Percentiles rank a stretch among this genome's conserved stretches.
These are phyloP conservation scores for Mycosarcoma maydis DNA, from an alignment of 1,284 basidiomycete species.

Conservation along the genomic window DNA sequence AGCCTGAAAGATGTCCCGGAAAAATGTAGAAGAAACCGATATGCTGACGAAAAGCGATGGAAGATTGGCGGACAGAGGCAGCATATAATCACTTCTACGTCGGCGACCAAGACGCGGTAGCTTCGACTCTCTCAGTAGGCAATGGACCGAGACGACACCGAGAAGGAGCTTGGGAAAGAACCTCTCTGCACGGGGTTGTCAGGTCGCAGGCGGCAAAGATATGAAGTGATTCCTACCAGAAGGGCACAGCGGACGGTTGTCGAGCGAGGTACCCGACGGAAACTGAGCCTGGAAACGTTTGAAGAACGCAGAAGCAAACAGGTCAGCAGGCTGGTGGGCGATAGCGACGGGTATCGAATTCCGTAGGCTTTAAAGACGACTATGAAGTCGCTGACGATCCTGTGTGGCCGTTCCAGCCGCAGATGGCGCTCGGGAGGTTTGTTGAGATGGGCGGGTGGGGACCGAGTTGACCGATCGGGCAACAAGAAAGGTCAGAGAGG, in stretches of 20 bases:
- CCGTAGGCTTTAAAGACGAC: background rate
- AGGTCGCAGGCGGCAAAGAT: conserved; percentile 19
- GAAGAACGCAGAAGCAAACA: conserved; percentile 1
- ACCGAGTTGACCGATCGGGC: conserved; percentile 34
- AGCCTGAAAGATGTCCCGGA: background rate
- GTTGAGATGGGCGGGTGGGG: conserved; percentile 19
- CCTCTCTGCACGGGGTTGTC: background rate
- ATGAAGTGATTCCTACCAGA: conserved; percentile 16
- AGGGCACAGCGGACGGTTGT: conserved; percentile 4
- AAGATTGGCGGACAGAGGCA: background rate
- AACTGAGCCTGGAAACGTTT: conserved; percentile 5
- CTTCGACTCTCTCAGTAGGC: background rate
- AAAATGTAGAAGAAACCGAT: background rate
- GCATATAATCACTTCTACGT: conserved; percentile 8
- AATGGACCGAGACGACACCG: conserved; percentile 21
- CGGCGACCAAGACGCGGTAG: conserved; percentile 4
- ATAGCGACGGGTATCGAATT: conserved; percentile 28
- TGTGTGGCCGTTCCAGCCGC: conserved; percentile 19
- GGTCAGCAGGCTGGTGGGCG: background rate
- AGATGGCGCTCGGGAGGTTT: conserved; percentile 22
- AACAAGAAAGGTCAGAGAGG: conserved; percentile 43
- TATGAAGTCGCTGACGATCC: conserved; percentile 1
- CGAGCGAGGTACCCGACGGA: conserved; percentile 9
- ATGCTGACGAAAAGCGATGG: conserved; percentile 4
- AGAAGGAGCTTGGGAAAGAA: background rate